Base-by-base conservation (phyloP, 768 basidiomycete genomes). In the Ephemerocybe angulata region DNA sequence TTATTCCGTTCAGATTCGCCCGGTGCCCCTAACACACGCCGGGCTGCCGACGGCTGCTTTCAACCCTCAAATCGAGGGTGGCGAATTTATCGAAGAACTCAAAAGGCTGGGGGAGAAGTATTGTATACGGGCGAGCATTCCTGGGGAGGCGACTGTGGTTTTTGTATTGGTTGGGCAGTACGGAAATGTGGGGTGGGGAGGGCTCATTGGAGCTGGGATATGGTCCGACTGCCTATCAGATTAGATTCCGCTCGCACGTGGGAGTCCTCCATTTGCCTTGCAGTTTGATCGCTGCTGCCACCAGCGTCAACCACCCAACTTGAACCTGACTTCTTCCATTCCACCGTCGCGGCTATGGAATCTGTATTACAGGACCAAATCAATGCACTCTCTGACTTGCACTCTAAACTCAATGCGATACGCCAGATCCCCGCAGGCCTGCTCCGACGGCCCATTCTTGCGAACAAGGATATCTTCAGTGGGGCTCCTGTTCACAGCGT, bases 371-470 rank as follows among this genome's bases (percentile, higher is more conserved):
- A 76, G 56, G 70, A 65, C 4, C 76, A 76, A 59, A 76, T 84
- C 22, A 71, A 79, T 53, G 65, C 73, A 1, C 69, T 84, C 15
- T 71, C 75, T 8, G 76, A 80, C 30, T 63, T 83, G 19, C 74
- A 78, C 41, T 69, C 58, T 46, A 73, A 76, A 4, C 56, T 85
- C 8, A 74, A 78, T 29, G 54, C 69, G 0, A 57, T 83, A 6
- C 76, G 82, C 11, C 73, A 75, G 43, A 69, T 79, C 10, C 82
- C 83, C 3, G 62, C 73, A 1, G 54, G 67, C 25, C 71, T 84
- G 2, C 70, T 83, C 29, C 72, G 70, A 47, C 68, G 75, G 1
- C 70, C 78, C 64, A 15, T 40, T 17, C 25, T 60, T 22, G 30
- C 6, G 28, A 43, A 48, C 50, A 44, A 52, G 17, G 33, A 67